phyloP scores from a whole-genome alignment of 768 basidiomycete species.

The Mycena galopus region DNA sequence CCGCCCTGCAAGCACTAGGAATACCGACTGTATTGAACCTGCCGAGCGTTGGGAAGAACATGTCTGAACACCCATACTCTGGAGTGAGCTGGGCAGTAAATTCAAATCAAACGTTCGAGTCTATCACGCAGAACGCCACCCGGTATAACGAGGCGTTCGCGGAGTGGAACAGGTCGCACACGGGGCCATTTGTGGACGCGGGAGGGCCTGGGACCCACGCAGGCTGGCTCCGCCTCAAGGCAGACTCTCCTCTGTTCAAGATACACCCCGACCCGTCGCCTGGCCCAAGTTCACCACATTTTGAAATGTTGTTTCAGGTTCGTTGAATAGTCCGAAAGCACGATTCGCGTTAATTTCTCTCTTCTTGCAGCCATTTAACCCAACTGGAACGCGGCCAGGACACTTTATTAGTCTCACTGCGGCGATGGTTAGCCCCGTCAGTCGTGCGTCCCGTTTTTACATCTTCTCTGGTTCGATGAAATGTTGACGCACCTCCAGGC shows the following conservation, averaged over 20 bases:
- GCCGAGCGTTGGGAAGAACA: not conserved
- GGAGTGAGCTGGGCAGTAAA: not conserved
- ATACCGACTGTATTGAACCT: not conserved
- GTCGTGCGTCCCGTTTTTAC: not conserved
- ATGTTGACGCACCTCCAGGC: not conserved
- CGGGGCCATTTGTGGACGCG: not conserved
- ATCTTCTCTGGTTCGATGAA: not conserved
- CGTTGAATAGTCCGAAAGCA: not conserved
- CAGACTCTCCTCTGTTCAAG: not conserved
- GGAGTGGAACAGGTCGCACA: not conserved
- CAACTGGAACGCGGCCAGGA: not conserved
- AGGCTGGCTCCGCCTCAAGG: not conserved
- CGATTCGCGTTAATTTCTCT: not conserved
- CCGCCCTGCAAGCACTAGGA: not conserved
- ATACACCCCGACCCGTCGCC: not conserved
- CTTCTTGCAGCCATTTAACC: not conserved
- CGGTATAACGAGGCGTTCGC: slow-evolving; percentile 1
- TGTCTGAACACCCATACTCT: not conserved
- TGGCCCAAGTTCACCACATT: not conserved
- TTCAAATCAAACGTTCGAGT: not conserved
- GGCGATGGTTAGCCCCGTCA: slow-evolving; percentile 7
- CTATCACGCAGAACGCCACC: not conserved
- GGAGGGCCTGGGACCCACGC: not conserved
- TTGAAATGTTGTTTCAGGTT: not conserved
- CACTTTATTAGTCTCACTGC: not conserved